A percentile compares a stretch with the other conserved stretches of the same genome.
These are phyloP conservation scores for Wickerhamiella sergipiensis DNA, from an alignment of 805 yeast genomes.

Conservation along the genomic window DNA sequence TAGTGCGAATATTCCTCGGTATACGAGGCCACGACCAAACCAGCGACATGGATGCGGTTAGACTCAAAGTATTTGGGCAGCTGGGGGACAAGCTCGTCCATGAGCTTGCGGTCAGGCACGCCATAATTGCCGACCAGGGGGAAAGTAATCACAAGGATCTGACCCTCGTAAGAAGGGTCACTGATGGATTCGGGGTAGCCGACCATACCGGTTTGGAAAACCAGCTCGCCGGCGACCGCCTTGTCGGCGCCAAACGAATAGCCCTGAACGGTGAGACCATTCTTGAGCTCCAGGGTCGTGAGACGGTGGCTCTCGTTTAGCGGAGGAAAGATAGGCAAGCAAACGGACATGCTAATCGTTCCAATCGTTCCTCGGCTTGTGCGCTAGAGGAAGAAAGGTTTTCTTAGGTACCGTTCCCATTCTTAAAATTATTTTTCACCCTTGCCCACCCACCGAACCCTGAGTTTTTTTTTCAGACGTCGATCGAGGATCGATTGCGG, in stretches of 20 bases:
- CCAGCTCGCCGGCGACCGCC: conserved; percentile 90
- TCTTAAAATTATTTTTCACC: not conserved
- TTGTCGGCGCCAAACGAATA: conserved; percentile 91
- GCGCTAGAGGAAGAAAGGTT: conserved; percentile 1
- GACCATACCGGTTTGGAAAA: conserved; percentile 99
- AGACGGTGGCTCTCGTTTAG: conserved; percentile 69
- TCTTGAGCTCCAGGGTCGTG: conserved; percentile 78
- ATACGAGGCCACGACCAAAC: conserved; percentile 91
- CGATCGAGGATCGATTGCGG: not conserved
- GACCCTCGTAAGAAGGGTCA: conserved; percentile 97
- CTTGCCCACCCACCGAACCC: not conserved
- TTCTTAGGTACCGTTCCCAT: not conserved
- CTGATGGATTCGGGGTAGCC: conserved; percentile 97
- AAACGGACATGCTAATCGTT: conserved; percentile 15
- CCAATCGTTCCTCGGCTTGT: not conserved
- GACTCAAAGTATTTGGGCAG: conserved; percentile 92
- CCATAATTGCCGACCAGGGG: conserved; percentile 98
- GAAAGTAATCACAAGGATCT: conserved; percentile 87
- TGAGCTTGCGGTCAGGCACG: conserved; percentile 78
- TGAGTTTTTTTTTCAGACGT: not conserved
- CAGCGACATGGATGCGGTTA: conserved; percentile 84
- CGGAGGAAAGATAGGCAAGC: conserved; percentile 83
- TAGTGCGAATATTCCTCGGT: conserved; percentile 92
- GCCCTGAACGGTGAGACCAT: conserved; percentile 80
- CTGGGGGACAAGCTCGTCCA: conserved; percentile 59